Evolutionary conservation across 768 basidiomycete species (phyloP).

Genomic region (Leccinum barrowsii): DNA sequence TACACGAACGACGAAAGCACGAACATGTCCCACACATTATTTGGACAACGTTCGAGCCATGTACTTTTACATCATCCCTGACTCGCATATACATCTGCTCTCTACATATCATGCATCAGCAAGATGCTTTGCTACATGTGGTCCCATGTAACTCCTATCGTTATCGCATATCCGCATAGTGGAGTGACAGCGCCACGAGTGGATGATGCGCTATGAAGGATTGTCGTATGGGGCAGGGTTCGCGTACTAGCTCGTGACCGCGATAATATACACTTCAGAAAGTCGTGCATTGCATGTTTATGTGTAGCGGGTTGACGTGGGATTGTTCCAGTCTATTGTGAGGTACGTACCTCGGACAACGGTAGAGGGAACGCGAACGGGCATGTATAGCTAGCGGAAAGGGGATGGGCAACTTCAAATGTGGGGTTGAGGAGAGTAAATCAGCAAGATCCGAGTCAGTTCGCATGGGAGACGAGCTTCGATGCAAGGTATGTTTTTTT

Average conservation of each 20-base stretch:
- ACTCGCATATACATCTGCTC: conserved; percentile 15
- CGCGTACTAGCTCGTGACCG: neutral
- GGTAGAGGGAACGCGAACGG: neutral
- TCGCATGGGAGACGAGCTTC: no score
- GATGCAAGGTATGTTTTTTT: no score
- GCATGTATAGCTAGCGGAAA: neutral
- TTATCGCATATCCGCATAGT: neutral
- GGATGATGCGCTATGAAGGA: neutral
- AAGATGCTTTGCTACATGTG: neutral
- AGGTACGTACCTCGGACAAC: neutral
- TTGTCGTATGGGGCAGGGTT: neutral
- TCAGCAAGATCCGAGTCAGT: no score
- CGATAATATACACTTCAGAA: neutral
- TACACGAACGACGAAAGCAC: conserved; percentile 9
- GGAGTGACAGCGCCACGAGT: neutral
- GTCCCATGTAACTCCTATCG: neutral
- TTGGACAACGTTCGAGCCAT: conserved; percentile 5
- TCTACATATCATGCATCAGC: neutral
- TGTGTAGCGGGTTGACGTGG: no score
- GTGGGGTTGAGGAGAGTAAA: no score
- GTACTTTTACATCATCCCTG: conserved; percentile 17
- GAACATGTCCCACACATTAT: neutral
- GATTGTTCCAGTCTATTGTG: neutral
- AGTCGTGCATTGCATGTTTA: neutral
- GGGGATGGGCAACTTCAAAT: no score